phyloP scores from a whole-genome alignment of 306 rosid species.

The Prunus salicina region DNA sequence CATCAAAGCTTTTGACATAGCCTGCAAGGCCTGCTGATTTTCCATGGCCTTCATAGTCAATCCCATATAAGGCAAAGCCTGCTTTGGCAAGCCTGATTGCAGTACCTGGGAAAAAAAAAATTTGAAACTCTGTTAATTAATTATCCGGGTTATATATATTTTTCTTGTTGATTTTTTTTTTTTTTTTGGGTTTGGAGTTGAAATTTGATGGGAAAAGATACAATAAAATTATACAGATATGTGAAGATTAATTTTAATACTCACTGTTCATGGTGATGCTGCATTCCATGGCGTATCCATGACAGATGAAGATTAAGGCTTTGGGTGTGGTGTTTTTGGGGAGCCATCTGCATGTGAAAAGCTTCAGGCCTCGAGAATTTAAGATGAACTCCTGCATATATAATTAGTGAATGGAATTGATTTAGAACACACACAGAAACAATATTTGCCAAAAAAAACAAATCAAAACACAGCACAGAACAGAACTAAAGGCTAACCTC shows the following conservation, averaged over 20 bases:
- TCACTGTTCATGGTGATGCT: constrained; percentile 81
- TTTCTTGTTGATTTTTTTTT: neutral
- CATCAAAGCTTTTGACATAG: constrained; percentile 47
- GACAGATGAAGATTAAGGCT: constrained; percentile 69
- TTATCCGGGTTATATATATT: neutral
- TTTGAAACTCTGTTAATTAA: neutral
- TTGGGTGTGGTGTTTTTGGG: constrained; percentile 54
- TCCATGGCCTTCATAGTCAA: constrained; percentile 96
- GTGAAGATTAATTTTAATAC: neutral
- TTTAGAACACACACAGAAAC: neutral
- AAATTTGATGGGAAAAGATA: neutral
- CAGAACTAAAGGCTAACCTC: constrained; percentile 42
- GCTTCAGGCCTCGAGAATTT: constrained; percentile 61
- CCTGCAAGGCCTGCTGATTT: constrained; percentile 75
- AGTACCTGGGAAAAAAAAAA: constrained; percentile 39
- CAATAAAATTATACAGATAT: neutral
- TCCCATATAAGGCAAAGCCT: constrained; percentile 71
- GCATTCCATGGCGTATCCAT: constrained; percentile 97
- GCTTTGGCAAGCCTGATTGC: constrained; percentile 62
- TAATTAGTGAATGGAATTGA: neutral
- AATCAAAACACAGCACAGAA: neutral
- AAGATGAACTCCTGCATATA: constrained; percentile 43
- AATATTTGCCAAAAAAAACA: neutral
- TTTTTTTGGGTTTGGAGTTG: neutral
- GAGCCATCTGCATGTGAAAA: constrained; percentile 64